Evolutionary conservation across 352 stramenopile species (phyloP), one percentile per base, ranked within the genome.

Genomic region (Phytophthora chlamydospora): DNA sequence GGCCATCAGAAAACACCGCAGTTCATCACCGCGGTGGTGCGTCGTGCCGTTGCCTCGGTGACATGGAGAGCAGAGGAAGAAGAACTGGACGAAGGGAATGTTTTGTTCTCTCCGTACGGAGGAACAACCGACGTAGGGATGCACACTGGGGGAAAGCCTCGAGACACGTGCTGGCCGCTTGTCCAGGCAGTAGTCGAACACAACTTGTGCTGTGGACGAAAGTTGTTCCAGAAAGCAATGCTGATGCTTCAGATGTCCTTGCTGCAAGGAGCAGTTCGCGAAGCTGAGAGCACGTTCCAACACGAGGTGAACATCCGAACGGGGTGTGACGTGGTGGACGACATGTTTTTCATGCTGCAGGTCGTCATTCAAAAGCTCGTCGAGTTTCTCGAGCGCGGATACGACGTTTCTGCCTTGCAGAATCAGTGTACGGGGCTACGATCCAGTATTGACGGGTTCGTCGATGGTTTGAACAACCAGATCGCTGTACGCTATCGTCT

Each of bases 101-200:
- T 50, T 12, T 40, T 14, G 8, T 43, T 43, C n/a, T 12, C 58
- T 49, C 32, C 62, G 9, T 33, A 46, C 27, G 76, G 76, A 13
- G 77, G 77, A 1, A 81, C 73, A 16, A 86, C 73, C 0, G 78
- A 86, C 41, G 75, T 86, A 9, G 76, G 75, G 2, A 61, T 66
- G 13, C 78, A 90, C 48, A 89, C 78, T 3, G 78, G 78, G 10
- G 69, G 66, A 0, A 44, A 55, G 21, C 36, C 54, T 6, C 69
- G 81, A 16, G 75, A 77, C 43, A 89, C 75, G 2, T 88, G 78
- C 40, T 90, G 78, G 81, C 40, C 78, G 12, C 49, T 90, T 9
- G 78, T 90, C 2, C 52, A 69, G 3, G 63, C 60, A 3, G 66
- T 58, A 1, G 45, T 90, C 11, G 53, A 39, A 5, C 68, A 75